Evolutionary conservation across 2,329 filamentous ascomycete species (phyloP).

Genomic region (Neophaeococcomyces aloes): DNA sequence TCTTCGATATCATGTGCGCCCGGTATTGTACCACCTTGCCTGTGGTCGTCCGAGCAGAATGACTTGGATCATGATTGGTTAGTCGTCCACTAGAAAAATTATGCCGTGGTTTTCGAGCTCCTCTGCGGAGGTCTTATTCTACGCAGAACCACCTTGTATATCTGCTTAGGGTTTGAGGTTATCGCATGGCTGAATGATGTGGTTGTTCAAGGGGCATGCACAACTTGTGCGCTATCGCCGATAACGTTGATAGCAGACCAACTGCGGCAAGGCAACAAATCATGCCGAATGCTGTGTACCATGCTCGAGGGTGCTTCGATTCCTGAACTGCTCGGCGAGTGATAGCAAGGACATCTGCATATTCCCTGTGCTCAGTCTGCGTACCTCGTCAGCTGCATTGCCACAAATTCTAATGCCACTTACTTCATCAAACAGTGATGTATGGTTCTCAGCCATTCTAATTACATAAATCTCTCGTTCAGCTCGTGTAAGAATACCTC

Average conservation of each 20-base stretch:
- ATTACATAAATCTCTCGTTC: no score
- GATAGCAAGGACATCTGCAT: background rate
- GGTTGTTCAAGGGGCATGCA: background rate
- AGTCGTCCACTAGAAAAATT: no score
- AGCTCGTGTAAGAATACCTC: no score
- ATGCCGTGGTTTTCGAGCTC: no score
- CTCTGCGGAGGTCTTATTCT: background rate
- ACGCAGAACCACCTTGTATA: background rate
- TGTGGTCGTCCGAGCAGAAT: no score
- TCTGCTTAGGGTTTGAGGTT: background rate
- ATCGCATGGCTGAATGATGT: background rate
- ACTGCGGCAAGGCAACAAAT: background rate
- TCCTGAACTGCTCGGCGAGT: background rate
- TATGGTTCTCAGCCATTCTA: background rate
- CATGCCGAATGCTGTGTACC: background rate
- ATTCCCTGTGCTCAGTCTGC: background rate
- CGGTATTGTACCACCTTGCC: no score
- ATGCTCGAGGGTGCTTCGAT: background rate
- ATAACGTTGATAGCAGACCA: conserved; percentile 3
- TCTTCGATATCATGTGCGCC: no score
- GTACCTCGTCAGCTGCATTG: background rate
- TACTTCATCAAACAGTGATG: background rate
- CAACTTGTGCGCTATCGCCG: conserved; percentile 4
- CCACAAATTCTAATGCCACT: background rate
- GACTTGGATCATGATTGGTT: no score